Conservation (phyloP, 2,329 filamentous ascomycete genomes). For the Alternaria brassicae region DNA sequence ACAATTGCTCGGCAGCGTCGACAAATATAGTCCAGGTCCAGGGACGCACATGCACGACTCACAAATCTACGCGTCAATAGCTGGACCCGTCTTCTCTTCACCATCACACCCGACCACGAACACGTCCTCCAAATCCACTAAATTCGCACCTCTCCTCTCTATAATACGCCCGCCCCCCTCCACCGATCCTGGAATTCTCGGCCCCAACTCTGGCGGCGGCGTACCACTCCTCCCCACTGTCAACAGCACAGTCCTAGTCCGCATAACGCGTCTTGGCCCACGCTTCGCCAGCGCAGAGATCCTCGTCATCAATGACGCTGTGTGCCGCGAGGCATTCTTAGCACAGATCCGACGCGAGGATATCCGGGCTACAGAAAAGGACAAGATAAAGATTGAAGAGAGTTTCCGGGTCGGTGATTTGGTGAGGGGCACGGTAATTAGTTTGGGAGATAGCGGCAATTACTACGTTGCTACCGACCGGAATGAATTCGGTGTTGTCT, state of each 20-base stretch:
- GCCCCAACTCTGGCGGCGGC: conserved; percentile 50
- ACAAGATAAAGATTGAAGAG: conserved; percentile 88
- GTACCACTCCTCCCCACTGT: conserved; percentile 83
- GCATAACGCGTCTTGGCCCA: conserved; percentile 83
- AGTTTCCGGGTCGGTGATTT: conserved; percentile 93
- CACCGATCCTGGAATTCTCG: conserved; percentile 28
- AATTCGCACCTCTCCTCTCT: conserved; percentile 52
- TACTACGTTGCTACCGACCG: conserved; percentile 94
- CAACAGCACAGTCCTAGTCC: conserved; percentile 79
- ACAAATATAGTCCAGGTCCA: conserved; percentile 74
- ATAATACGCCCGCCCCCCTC: conserved; percentile 37
- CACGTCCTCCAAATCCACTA: conserved; percentile 60
- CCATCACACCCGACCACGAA: conserved; percentile 52
- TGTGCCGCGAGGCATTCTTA: conserved; percentile 81
- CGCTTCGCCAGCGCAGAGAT: conserved; percentile 87
- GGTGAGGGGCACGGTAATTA: conserved; percentile 86
- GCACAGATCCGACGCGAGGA: conserved; percentile 88
- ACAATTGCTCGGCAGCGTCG: conserved; percentile 73
- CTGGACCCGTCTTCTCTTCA: conserved; percentile 68
- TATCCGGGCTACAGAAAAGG: conserved; percentile 93
- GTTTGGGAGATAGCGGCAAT: conserved; percentile 88
- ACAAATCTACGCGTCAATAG: conserved; percentile 80
- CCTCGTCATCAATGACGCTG: conserved; percentile 72
- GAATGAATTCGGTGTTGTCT: conserved; percentile 91
- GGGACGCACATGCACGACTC: conserved; percentile 83